Evolutionary conservation across 805 yeast genomes (phyloP).

Genomic region (Candida adriatica): DNA sequence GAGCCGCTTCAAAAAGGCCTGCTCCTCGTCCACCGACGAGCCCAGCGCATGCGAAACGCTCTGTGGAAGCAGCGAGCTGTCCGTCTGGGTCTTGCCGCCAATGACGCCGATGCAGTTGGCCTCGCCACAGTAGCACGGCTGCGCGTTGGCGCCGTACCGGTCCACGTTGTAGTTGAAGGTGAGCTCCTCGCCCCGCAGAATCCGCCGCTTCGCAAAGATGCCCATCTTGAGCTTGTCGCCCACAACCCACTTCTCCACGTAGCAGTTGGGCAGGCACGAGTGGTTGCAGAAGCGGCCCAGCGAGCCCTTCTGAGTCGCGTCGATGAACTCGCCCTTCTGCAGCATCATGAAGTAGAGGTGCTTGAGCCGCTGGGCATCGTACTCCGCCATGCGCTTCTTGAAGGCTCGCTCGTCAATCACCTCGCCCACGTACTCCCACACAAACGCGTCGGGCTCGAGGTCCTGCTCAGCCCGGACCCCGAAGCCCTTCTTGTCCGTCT

Average conservation of each 20-base stretch:
- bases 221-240: constrained; percentile 91
- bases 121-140: constrained; percentile 92
- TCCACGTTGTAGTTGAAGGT: constrained; percentile 85
- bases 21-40: constrained; percentile 59
- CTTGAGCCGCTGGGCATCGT: constrained; percentile 59
- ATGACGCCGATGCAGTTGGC: constrained; percentile 85
- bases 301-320: constrained; percentile 86
- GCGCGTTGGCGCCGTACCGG: constrained; percentile 91
- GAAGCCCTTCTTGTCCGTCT: constrained; percentile 80
- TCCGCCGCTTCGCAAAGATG: constrained; percentile 75
- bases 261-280: constrained; percentile 92
- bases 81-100: constrained; percentile 97
- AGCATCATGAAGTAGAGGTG: constrained; percentile 97
- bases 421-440: constrained; percentile 92
- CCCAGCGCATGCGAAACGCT: constrained; percentile 82
- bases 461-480: constrained; percentile 70
- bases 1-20: constrained; percentile 61
- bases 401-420: constrained; percentile 80
- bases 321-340: constrained; percentile 87
- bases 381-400: constrained; percentile 63
- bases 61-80: constrained; percentile 77
- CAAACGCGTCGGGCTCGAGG: constrained; percentile 58
- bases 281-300: constrained; percentile 91
- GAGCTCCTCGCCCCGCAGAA: constrained; percentile 76
- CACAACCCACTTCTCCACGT: constrained; percentile 96